phyloP scores from a whole-genome alignment of 495 filamentous ascomycete genomes.

The Amphirosellinia nigrospora region DNA sequence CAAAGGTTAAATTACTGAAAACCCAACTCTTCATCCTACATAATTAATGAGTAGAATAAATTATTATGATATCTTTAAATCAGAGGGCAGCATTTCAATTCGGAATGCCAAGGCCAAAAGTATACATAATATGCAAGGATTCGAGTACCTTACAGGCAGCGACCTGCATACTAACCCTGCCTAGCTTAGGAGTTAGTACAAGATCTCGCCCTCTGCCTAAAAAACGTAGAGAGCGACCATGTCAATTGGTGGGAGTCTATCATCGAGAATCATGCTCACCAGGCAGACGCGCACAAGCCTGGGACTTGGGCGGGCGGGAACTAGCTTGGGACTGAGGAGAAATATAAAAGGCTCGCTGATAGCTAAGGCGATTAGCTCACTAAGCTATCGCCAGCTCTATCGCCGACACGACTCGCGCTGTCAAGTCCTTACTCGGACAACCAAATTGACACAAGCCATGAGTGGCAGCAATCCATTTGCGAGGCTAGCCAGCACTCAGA shows the following conservation, averaged over 20 bases:
- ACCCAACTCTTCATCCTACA: too few species aligned
- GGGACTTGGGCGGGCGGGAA: neutral
- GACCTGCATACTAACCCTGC: too few species aligned
- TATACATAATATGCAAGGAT: too few species aligned
- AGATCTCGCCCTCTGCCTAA: neutral
- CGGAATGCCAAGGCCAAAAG: too few species aligned
- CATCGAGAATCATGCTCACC: neutral
- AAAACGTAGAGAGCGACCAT: neutral
- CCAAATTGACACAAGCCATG: constrained; percentile 6
- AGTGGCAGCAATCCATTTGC: constrained; percentile 6
- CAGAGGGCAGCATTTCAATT: too few species aligned
- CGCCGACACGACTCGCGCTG: neutral
- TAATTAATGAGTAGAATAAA: too few species aligned
- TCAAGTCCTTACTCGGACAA: neutral
- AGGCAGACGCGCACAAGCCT: constrained; percentile 4
- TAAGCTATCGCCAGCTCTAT: neutral
- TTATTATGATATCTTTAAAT: too few species aligned
- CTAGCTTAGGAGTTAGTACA: neutral
- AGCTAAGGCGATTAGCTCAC: neutral
- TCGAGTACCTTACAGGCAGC: too few species aligned
- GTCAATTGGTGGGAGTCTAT: neutral
- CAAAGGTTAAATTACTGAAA: too few species aligned
- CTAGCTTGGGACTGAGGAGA: neutral
- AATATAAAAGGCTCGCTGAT: neutral
- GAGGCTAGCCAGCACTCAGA: neutral